Conservation (phyloP, 495 filamentous ascomycete species). For the Hypoxylon lienhwacheense region DNA sequence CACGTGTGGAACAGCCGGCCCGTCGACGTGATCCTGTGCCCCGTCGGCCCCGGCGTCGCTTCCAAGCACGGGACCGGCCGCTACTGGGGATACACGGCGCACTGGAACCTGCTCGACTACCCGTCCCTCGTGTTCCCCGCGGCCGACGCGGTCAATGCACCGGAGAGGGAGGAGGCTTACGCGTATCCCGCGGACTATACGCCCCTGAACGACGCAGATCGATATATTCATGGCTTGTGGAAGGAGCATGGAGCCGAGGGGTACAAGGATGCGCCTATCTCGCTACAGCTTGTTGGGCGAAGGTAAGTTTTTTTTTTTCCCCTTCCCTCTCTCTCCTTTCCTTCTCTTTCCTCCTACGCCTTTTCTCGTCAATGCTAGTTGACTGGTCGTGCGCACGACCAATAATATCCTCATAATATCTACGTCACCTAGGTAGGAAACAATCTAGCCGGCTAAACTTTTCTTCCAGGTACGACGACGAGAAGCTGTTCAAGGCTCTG, state of each 20-base stretch:
- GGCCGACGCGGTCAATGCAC: slow-evolving; percentile 40
- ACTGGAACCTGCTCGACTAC: slow-evolving; percentile 76
- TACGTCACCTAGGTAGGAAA: too few species aligned
- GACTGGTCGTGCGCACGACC: too few species aligned
- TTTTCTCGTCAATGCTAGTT: too few species aligned
- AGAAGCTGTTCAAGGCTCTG: slow-evolving; percentile 44
- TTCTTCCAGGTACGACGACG: slow-evolving; percentile 45
- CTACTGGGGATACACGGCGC: slow-evolving; percentile 71
- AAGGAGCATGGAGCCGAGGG: slow-evolving; percentile 37
- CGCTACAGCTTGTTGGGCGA: slow-evolving; percentile 57
- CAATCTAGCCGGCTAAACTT: too few species aligned
- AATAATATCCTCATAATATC: too few species aligned
- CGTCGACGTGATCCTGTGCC: slow-evolving; percentile 72
- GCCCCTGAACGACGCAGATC: slow-evolving; percentile 40
- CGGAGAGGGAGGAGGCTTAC: slow-evolving; percentile 39
- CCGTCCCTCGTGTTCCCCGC: slow-evolving; percentile 63
- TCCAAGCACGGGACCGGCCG: slow-evolving; percentile 60
- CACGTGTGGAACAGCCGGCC: slow-evolving; percentile 57
- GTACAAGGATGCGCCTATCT: slow-evolving; percentile 52
- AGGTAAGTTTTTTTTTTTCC: slow-evolving; percentile 34
- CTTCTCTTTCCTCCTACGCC: too few species aligned
- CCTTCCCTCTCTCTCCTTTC: background rate
- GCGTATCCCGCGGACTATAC: slow-evolving; percentile 53
- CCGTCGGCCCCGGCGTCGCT: slow-evolving; percentile 61
- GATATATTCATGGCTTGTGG: slow-evolving; percentile 41